These are phyloP conservation scores for Vigna reflexopilosa DNA, from an alignment of 306 rosid genomes.

Conservation along the genomic window DNA sequence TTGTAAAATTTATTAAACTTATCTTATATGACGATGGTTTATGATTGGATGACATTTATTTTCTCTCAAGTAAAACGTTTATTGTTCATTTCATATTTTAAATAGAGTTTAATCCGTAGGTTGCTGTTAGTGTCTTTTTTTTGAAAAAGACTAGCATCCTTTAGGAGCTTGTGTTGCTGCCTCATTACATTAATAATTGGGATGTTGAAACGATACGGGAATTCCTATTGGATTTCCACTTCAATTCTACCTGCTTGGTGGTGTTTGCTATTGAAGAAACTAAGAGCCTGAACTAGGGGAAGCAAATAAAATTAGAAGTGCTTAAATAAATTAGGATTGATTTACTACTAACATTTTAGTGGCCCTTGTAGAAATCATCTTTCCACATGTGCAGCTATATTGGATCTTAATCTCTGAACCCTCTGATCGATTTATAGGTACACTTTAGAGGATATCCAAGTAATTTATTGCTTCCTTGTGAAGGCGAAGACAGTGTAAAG, in stretches of 20 bases:
- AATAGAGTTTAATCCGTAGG: too few species aligned
- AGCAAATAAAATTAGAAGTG: not conserved
- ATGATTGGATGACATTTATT: not conserved
- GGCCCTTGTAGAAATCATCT: not conserved
- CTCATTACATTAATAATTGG: not conserved
- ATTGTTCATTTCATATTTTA: too few species aligned
- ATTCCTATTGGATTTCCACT: conserved; percentile 3
- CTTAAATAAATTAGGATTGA: conserved; percentile 13
- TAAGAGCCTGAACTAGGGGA: conserved; percentile 22
- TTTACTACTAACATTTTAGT: not conserved
- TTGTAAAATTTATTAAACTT: too few species aligned
- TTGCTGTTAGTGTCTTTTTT: too few species aligned
- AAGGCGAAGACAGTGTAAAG: conserved; percentile 88
- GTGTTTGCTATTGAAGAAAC: not conserved
- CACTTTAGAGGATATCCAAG: conserved; percentile 94
- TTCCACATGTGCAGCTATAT: conserved; percentile 13
- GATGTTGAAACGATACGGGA: not conserved
- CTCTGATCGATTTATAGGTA: conserved; percentile 59
- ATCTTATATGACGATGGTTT: too few species aligned
- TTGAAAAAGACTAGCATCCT: not conserved
- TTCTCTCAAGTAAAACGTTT: too few species aligned
- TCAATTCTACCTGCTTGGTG: not conserved
- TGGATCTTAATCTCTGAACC: conserved; percentile 38
- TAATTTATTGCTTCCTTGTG: conserved; percentile 79
- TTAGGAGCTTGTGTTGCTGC: not conserved